Evolutionary conservation across 164 flowering plant species (phyloP).

Genomic region (Nymphaea colorata): DNA sequence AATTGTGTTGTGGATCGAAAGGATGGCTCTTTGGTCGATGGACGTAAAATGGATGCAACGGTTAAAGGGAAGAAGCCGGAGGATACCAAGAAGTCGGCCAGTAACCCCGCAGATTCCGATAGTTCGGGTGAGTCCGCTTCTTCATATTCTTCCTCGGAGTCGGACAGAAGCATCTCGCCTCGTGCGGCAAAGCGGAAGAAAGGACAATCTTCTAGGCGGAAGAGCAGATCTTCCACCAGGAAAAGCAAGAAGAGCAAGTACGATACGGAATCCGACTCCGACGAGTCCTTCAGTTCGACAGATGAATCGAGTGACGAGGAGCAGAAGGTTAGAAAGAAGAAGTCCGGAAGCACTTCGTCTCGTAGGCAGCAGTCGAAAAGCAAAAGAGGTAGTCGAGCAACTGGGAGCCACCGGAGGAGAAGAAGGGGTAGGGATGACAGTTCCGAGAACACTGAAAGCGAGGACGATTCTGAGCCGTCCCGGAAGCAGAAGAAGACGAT

Average conservation of each 20-base stretch:
- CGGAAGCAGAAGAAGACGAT: not conserved
- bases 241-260: conserved; percentile 20
- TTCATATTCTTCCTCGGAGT: conserved; percentile 7
- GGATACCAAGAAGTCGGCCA: not conserved
- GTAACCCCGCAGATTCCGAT: conserved; percentile 16
- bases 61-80: not conserved
- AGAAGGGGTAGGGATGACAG: not conserved
- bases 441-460: not conserved
- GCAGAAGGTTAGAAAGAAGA: conserved; percentile 7
- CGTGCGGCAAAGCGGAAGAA: conserved; percentile 9
- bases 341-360: conserved; percentile 4
- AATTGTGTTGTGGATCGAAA: not conserved
- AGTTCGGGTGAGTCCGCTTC: not conserved
- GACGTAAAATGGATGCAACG: not conserved
- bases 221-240: conserved; percentile 25
- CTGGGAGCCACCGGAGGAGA: not conserved
- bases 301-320: conserved; percentile 12
- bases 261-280: conserved; percentile 17
- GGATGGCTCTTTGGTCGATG: not conserved
- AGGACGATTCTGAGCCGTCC: not conserved
- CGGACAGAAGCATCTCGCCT: conserved; percentile 29
- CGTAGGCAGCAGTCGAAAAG: conserved; percentile 6
- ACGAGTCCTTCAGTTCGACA: conserved; percentile 23
- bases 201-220: conserved; percentile 8
- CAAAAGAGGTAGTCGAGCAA: conserved; percentile 19